phyloP scores from a whole-genome alignment of 139 green algal species.

The Spirogloea muscicola region DNA sequence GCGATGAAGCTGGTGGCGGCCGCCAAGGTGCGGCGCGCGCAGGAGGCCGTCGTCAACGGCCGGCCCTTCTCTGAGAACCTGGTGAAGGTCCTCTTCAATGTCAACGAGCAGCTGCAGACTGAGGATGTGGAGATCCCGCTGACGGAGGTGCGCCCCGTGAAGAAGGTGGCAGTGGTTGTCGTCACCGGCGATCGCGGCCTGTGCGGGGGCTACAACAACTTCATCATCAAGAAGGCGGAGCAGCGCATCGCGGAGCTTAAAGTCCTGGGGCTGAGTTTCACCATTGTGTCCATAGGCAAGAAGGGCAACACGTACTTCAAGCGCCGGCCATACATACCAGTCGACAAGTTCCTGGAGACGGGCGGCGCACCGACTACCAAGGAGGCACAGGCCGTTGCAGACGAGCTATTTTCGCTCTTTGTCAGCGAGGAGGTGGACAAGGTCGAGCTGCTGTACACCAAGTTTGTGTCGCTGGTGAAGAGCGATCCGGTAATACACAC shows the following conservation, averaged over 20 bases:
- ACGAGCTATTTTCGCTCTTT: conserved; percentile 96
- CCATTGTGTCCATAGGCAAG: conserved; percentile 83
- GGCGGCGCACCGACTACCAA: conserved; percentile 85
- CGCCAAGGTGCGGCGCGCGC: conserved; percentile 72
- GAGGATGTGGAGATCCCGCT: conserved; percentile 98
- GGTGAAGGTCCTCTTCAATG: conserved; percentile 96
- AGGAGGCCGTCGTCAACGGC: conserved; percentile 94
- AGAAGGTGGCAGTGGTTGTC: conserved; percentile 83
- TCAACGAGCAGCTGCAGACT: conserved; percentile 89
- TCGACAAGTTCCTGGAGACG: conserved; percentile 68
- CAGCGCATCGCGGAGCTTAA: conserved; percentile 75
- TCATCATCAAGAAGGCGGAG: conserved; percentile 90
- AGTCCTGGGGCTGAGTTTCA: conserved; percentile 74
- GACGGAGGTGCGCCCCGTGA: conserved; percentile 83
- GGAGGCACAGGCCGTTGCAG: conserved; percentile 93
- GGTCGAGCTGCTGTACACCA: conserved; percentile 96
- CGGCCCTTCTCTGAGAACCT: conserved; percentile 98
- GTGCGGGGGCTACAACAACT: conserved; percentile 99
- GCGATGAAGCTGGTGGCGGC: conserved; percentile 64
- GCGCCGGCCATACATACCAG: conserved; percentile 49
- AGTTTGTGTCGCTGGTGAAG: conserved; percentile 96
- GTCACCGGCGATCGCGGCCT: conserved; percentile 95
- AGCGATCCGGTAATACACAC: conserved; percentile 89
- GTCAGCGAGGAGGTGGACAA: conserved; percentile 92
- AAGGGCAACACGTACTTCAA: conserved; percentile 92